Conservation (phyloP, 2,329 filamentous ascomycete genomes). For the Huntiella savannae region DNA sequence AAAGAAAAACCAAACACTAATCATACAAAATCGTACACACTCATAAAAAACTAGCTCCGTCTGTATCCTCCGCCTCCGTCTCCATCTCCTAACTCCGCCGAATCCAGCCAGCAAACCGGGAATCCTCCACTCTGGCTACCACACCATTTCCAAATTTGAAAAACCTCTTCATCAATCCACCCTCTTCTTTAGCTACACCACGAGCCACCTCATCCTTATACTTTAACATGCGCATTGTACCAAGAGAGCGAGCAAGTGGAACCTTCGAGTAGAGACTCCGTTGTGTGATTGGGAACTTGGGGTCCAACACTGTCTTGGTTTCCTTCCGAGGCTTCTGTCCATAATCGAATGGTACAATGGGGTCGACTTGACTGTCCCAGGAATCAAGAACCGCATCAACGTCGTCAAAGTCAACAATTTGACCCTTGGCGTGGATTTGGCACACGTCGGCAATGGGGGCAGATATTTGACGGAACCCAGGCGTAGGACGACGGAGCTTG, state of each 20-base stretch:
- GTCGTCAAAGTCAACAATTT: slow-evolving; percentile 24
- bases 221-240: slow-evolving; percentile 37
- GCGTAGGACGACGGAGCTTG: neutral
- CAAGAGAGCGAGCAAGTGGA: slow-evolving; percentile 38
- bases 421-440: slow-evolving; percentile 25
- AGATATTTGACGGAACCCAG: neutral
- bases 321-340: slow-evolving; percentile 14
- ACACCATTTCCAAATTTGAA: too few relatives aligned
- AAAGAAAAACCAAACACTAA: too few relatives aligned
- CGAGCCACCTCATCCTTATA: slow-evolving; percentile 28
- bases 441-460: too few relatives aligned
- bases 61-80: too few relatives aligned
- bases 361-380: slow-evolving; percentile 7
- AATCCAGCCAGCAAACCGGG: too few relatives aligned
- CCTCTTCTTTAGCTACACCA: neutral
- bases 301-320: slow-evolving; percentile 17
- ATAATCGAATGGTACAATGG: slow-evolving; percentile 13
- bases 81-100: too few relatives aligned
- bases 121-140: too few relatives aligned
- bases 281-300: slow-evolving; percentile 29
- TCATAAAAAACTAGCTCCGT: too few relatives aligned
- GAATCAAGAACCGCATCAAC: slow-evolving; percentile 13
- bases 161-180: too few relatives aligned
- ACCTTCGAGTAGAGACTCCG: slow-evolving; percentile 26
- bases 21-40: too few relatives aligned